phyloP scores from a whole-genome alignment of 345 rosid genomes.

The Syzygium jambos region DNA sequence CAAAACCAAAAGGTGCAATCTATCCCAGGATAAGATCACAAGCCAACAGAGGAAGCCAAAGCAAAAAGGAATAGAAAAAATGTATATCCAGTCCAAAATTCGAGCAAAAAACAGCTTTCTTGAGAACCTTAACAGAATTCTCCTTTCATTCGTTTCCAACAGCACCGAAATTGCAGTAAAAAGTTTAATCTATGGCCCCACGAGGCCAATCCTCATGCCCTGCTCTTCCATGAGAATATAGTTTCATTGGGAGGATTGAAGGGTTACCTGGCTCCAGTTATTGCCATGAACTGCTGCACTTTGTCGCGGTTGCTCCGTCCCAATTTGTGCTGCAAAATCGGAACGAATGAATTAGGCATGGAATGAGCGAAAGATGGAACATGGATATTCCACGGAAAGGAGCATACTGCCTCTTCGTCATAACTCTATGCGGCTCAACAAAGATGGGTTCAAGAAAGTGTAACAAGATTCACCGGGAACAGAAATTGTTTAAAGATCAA shows the following conservation, averaged over 20 bases:
- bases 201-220: not conserved
- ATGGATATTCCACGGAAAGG: not conserved
- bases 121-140: not conserved
- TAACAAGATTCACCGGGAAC: not conserved
- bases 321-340: conserved; percentile 56
- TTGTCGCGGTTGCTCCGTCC: conserved; percentile 82
- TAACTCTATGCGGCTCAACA: not conserved
- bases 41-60: not conserved
- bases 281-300: conserved; percentile 77
- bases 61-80: not conserved
- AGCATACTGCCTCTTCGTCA: not conserved
- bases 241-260: not conserved
- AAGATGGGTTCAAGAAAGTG: not conserved
- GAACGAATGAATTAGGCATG: not conserved
- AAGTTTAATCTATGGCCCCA: not conserved
- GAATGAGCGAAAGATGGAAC: not conserved
- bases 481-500: not conserved
- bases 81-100: not conserved
- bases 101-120: not conserved
- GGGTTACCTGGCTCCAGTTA: conserved; percentile 79
- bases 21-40: not conserved
- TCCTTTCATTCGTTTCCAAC: not conserved
- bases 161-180: not conserved
- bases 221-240: not conserved
- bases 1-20: not conserved